phyloP scores from a whole-genome alignment of 176 grass and related monocot species.

The Zoysia pacifica region DNA sequence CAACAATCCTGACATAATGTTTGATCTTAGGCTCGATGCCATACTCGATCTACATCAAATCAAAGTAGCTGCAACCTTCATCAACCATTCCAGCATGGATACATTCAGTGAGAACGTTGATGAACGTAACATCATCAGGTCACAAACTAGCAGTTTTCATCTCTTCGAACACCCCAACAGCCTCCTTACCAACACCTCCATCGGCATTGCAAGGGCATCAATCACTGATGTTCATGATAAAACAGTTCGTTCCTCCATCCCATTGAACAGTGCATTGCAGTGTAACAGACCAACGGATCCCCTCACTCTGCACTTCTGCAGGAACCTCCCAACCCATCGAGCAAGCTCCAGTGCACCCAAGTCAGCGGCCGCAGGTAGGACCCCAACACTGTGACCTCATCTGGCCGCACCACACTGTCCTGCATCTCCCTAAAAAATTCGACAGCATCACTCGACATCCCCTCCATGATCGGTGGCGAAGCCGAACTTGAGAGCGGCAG shows the following conservation, averaged over 20 bases:
- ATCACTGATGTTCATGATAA: conserved; percentile 69
- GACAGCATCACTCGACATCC: conserved; percentile 50
- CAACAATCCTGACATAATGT: conserved; percentile 78
- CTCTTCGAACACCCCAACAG: conserved; percentile 48
- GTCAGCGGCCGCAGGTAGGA: conserved; percentile 57
- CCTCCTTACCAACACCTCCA: conserved; percentile 60
- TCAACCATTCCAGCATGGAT: conserved; percentile 65
- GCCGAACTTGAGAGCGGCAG: conserved; percentile 59
- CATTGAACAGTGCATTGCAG: conserved; percentile 62
- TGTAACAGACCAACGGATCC: conserved; percentile 37
- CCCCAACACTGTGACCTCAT: conserved; percentile 58
- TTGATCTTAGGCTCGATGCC: conserved; percentile 67
- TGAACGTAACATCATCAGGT: conserved; percentile 66
- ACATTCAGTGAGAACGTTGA: conserved; percentile 70
- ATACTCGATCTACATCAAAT: conserved; percentile 52
- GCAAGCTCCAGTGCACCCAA: conserved; percentile 71
- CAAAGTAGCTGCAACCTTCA: conserved; percentile 56
- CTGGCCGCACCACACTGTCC: conserved; percentile 33
- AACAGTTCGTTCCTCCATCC: conserved; percentile 54
- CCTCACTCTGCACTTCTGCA: conserved; percentile 48
- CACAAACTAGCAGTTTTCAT: conserved; percentile 48
- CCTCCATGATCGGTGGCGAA: conserved; percentile 57
- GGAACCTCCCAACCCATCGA: conserved; percentile 52
- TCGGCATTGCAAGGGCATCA: conserved; percentile 63
- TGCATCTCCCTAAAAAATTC: conserved; percentile 67